Evolutionary conservation across 257 asterid genomes (phyloP).

Genomic region (Osmanthus fragrans): DNA sequence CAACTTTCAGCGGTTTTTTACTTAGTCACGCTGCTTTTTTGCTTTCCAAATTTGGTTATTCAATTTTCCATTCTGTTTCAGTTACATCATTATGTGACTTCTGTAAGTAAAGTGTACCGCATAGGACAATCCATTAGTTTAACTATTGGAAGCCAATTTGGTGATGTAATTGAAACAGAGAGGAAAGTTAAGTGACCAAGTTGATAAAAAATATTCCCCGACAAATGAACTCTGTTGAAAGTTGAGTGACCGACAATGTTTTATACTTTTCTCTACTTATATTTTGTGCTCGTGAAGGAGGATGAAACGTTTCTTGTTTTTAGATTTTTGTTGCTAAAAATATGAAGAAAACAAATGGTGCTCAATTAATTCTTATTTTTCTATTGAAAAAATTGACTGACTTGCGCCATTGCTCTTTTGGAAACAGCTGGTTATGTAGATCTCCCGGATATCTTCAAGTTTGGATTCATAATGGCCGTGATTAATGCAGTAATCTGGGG

Average conservation of each 20-base stretch:
- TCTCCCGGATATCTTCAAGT: constrained; percentile 89
- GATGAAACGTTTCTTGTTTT: too few species aligned
- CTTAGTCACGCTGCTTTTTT: neutral
- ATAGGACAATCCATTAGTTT: neutral
- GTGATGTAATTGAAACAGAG: neutral
- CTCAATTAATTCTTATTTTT: neutral
- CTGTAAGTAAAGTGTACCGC: neutral
- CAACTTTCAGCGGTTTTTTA: neutral
- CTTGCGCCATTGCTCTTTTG: constrained; percentile 19
- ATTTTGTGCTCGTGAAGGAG: too few species aligned
- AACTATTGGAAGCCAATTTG: neutral
- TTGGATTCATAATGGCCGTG: constrained; percentile 77
- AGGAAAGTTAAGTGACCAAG: neutral
- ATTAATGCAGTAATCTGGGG: constrained; percentile 85
- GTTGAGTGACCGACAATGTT: neutral
- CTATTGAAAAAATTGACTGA: constrained; percentile 19
- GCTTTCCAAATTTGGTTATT: neutral
- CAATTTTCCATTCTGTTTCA: neutral
- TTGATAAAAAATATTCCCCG: neutral
- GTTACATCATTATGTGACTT: neutral
- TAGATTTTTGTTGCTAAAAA: too few species aligned
- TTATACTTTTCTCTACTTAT: neutral
- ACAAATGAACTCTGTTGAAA: neutral
- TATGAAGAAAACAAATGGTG: too few species aligned
- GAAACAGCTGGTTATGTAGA: constrained; percentile 87